Percentiles rank a stretch among this genome's conserved stretches.
These are phyloP conservation scores for Apiospora pterosperma DNA, from an alignment of 2,329 filamentous ascomycete species.

Conservation along the genomic window DNA sequence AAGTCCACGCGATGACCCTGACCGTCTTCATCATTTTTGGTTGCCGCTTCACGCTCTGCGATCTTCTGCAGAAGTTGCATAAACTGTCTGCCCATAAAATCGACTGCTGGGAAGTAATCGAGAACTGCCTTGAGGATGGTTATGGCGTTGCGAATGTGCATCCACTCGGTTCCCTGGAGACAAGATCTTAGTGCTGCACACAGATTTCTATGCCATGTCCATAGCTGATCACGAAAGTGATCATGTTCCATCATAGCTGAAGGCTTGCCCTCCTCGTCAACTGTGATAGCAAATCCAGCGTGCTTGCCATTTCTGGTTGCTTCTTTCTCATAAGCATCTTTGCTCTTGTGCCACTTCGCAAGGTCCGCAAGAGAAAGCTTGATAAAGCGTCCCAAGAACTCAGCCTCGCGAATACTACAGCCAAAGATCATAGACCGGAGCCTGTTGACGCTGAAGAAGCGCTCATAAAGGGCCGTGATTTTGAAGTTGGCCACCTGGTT, in stretches of 20 bases:
- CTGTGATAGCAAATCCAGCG: conserved; percentile 73
- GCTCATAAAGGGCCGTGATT: conserved; percentile 77
- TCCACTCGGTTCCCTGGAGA: conserved; percentile 82
- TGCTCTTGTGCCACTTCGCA: conserved; percentile 78
- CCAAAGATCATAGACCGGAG: conserved; percentile 81
- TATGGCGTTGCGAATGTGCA: conserved; percentile 96
- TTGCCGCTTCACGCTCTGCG: conserved; percentile 54
- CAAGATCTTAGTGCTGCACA: conserved; percentile 78
- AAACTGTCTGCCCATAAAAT: conserved; percentile 76
- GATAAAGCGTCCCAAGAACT: conserved; percentile 89
- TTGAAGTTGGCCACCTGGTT: conserved; percentile 83
- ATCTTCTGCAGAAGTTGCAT: conserved; percentile 64
- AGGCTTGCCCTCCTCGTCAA: conserved; percentile 69
- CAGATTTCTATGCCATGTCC: conserved; percentile 85
- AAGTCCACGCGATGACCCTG: conserved; percentile 68
- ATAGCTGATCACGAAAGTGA: conserved; percentile 79
- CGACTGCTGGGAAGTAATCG: conserved; percentile 81
- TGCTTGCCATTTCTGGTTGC: conserved; percentile 62
- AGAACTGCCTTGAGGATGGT: conserved; percentile 79
- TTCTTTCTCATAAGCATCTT: conserved; percentile 74
- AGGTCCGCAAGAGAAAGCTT: conserved; percentile 79
- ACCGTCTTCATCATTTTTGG: conserved; percentile 47
- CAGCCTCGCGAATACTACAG: conserved; percentile 85
- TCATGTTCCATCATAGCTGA: conserved; percentile 75
- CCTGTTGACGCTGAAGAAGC: conserved; percentile 79